Evolutionary conservation across 2,329 filamentous ascomycete species (phyloP).

Genomic region (Nigrograna mackinnonii): DNA sequence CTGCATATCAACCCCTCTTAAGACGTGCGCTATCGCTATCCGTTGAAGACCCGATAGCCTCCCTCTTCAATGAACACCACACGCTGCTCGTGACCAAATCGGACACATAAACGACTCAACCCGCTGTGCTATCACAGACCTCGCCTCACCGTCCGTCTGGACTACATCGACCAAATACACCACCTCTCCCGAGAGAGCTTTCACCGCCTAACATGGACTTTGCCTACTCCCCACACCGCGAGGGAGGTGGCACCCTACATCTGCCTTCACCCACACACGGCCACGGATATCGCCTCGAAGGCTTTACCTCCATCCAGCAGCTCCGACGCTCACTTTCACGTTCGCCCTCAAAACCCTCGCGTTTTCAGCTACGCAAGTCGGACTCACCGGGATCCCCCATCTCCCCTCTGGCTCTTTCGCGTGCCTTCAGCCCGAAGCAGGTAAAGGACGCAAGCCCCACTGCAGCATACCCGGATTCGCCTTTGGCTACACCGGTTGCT

Average conservation of each 20-base stretch:
- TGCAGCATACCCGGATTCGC: conserved; percentile 60
- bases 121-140: conserved; percentile 1
- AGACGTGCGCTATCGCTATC: conserved; percentile 30
- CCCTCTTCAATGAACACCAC: conserved; percentile 4
- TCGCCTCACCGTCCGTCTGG: conserved; percentile 7
- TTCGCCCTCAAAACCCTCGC: conserved; percentile 81
- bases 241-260: conserved; percentile 74
- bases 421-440: conserved; percentile 48
- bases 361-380: conserved; percentile 66
- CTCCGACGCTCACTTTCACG: conserved; percentile 85
- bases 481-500: conserved; percentile 41
- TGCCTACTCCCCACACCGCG: conserved; percentile 54
- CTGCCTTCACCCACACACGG: conserved; percentile 71
- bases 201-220: conserved; percentile 47
- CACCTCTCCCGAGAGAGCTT: conserved; percentile 1
- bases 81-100: conserved; percentile 10
- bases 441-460: conserved; percentile 53
- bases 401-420: conserved; percentile 48
- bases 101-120: conserved; percentile 4
- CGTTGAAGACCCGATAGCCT: too few species aligned
- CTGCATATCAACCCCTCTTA: conserved; percentile 7
- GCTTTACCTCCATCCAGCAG: conserved; percentile 78
- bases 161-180: conserved; percentile 6
- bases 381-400: conserved; percentile 44
- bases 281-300: conserved; percentile 79